Evolutionary conservation across 306 rosid species (phyloP), one percentile per base, ranked within the genome.

Genomic region (Cucumis cinereus): DNA sequence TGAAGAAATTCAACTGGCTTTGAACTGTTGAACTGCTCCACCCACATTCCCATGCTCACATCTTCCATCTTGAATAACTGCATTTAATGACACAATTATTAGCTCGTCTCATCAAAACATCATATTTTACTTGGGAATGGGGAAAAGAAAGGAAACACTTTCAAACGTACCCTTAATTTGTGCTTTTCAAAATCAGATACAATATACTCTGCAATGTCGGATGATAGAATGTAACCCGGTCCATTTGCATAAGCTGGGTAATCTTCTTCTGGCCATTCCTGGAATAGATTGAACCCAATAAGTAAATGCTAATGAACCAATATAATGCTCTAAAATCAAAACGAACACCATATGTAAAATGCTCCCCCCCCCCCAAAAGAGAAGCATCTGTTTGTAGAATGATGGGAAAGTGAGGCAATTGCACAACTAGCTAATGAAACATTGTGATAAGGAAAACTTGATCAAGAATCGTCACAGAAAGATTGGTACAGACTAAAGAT

Each of bases 21-120:
- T 59, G 97, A 68, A 43, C 66, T 45, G 91, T 93, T 93, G 85
- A 93, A 91, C 74, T 86, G 82, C 82, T 83, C 92, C 50, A 91
- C 96, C 98, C 96, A 93, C 96, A 89, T 93, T 85, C 97, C 97
- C 97, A 93, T 88, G 91, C 97, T 91, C 82, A 93, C 98, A 64
- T 93, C 98, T 82, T 93, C 98, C 98, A 93, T 93, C 88, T 93
- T 93, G 84, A 91, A 93, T 63, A 93, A 81, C 98, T 93, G 33
- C 26, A 59, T 41, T 63, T 56, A 17, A 9, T 41, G 3, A 64
- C 53, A 40, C n/a, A 8, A 63, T 23, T 77, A 55, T 22, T 13
- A 59, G 35, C 68, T 55, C 35, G 57, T 7, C 35, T 38, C 17
- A 10, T 38, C 20, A 38, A 41, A 45, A 49, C 19, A 11, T 16